Base-by-base conservation (phyloP, 1,139 yeast species). In the Yamadazyma dendronema region DNA sequence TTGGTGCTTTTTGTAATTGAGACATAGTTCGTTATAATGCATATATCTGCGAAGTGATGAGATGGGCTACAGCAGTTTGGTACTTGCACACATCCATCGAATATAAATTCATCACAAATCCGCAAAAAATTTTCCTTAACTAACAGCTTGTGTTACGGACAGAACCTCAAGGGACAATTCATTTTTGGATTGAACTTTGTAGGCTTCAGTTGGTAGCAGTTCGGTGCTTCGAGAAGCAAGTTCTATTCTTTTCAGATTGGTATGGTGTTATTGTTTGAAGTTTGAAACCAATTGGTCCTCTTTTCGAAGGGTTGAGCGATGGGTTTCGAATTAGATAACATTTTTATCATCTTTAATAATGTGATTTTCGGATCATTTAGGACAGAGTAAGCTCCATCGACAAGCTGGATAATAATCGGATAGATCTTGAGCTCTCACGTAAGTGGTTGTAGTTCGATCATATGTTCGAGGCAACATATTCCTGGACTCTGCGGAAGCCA, bases 401-500 rank as follows among this genome's bases (percentile, higher is more conserved):
- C 88, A 77, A 84, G 79, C 79, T 79, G 81, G 64, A 76, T 66
- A 83, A 61, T 55, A 59, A 75, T 74, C 79, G 66, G 67, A n/a
- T n/a, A n/a, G 80, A 74, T 62, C 78, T 83, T 79, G 89, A 83
- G 80, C 76, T 82, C 86, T 72, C 73, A 29, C 34, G 15, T 16
- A 25, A 47, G 17, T 43, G 58, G 72, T 70, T 68, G 81, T n/a
- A 76, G 84, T 77, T 79, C 82, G 81, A 61, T 70, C n/a, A n/a
- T n/a, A n/a, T n/a, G n/a, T 56, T 53, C 67, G 75, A 61, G 71
- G 88, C 90, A 77, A 84, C 87, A 84, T 84, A 84, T 84, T 84
- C 94, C 94, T 84, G 82, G 72, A 81, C 92, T 76, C 85, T 83
- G 81, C 87, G 89, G 72, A 84, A 49, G 85, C 67, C 80, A 66